phyloP scores from a whole-genome alignment of 2,329 filamentous ascomycete genomes.

The Tolypocladium album region DNA sequence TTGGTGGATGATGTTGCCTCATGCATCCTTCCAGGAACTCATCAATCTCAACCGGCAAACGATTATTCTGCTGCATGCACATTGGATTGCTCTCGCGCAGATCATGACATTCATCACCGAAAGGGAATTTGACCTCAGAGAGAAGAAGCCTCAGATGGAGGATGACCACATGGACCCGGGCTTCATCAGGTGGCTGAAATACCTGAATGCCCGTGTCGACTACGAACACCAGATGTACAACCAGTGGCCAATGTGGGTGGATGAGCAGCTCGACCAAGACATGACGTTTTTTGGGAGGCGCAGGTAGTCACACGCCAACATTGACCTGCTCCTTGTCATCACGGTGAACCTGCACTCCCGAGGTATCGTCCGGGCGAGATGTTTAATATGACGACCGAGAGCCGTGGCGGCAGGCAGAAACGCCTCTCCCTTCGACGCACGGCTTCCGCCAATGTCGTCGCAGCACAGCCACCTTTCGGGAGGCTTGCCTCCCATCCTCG shows the following conservation, averaged over 20 bases:
- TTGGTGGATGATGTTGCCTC: slow-evolving; percentile 49
- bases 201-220: slow-evolving; percentile 37
- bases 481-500: too few species aligned
- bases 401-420: neutral
- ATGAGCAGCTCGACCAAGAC: slow-evolving; percentile 35
- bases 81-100: slow-evolving; percentile 45
- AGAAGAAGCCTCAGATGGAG: slow-evolving; percentile 14
- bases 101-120: slow-evolving; percentile 40
- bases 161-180: slow-evolving; percentile 26
- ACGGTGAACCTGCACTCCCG: neutral
- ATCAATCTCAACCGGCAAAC: slow-evolving; percentile 35
- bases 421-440: too few species aligned
- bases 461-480: neutral
- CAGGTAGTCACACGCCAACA: neutral
- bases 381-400: neutral
- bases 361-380: neutral
- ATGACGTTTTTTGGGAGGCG: slow-evolving; percentile 31
- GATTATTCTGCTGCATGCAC: slow-evolving; percentile 35
- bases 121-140: slow-evolving; percentile 23
- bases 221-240: slow-evolving; percentile 34
- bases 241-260: slow-evolving; percentile 44
- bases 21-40: slow-evolving; percentile 38
- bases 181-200: slow-evolving; percentile 37
- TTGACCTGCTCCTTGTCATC: neutral
- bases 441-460: neutral